Percentiles rank a stretch among this genome's conserved stretches.
Conservation (phyloP, 345 rosid species). For the Brassica carinata region DNA sequence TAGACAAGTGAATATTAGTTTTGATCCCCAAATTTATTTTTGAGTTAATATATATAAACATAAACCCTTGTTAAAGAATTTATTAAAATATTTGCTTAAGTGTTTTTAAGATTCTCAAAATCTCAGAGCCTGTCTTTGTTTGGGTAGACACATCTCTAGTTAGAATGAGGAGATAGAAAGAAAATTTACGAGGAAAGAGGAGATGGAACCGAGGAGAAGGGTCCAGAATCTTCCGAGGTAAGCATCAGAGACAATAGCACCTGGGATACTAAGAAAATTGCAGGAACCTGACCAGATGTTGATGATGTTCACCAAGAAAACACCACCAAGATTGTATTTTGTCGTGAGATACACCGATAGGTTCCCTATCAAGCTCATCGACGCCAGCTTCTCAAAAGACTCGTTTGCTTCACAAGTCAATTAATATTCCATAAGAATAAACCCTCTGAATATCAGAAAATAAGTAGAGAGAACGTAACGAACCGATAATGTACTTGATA, state of each 20-base stretch:
- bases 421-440: not conserved
- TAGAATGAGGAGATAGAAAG: not conserved
- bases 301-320: conserved; percentile 54
- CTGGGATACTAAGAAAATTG: conserved; percentile 56
- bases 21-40: too few species aligned
- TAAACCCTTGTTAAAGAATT: too few species aligned
- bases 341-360: conserved; percentile 53
- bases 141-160: too few species aligned
- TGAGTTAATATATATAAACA: too few species aligned
- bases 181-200: conserved; percentile 55
- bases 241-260: conserved; percentile 69
- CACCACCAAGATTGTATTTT: conserved; percentile 61
- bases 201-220: conserved; percentile 55
- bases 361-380: conserved; percentile 64
- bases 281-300: conserved; percentile 63
- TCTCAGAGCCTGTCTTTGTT: too few species aligned
- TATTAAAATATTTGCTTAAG: too few species aligned
- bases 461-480: not conserved
- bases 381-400: conserved; percentile 80
- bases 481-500: conserved; percentile 50
- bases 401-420: conserved; percentile 52
- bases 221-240: conserved; percentile 64
- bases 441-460: not conserved
- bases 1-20: too few species aligned
- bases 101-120: too few species aligned